Base-by-base conservation (phyloP, 2,329 filamentous ascomycete genomes). In the Mycocentrospora acerina region DNA sequence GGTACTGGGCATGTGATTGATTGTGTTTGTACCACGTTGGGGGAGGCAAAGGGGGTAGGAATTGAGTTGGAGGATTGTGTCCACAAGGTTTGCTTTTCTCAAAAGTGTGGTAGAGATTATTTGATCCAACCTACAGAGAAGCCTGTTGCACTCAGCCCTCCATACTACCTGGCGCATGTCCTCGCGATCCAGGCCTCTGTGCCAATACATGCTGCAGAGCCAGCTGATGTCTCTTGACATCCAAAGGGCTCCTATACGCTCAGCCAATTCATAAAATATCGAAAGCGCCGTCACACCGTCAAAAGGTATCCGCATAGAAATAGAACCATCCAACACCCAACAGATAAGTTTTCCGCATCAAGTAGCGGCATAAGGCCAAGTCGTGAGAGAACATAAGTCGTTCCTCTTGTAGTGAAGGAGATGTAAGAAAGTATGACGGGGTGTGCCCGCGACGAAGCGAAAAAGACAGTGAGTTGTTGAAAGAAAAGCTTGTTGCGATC, bases 291-390 rank as follows among this genome's bases (percentile, higher is more conserved):
- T 48, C 46, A 43, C 51, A 55, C 51, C 40, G 29, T 40, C 35
- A 46, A 48, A 24, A 53, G 53, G 55, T 60, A 59, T 60, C 40
- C 58, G 53, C 51, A 35, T 38, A 45, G 35, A 49, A 53, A 44
- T 32, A 42, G 43, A 29, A 46, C 32, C 26, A 29, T 38, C 41
- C 37, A 42, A 42, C 51, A 40, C 33, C 40, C 46, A 32, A 44
- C 44, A 33, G 44, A 47, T 60, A 33, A 46, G 47, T 60, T 62
- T 62, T 58, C 52, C 57, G 48, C 50, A 44, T 51, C 52, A 44
- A 40, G 45, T 36, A 50, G 29, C 51, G 46, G 42, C 51, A 54
- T 56, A 40, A 28, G n/a, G 38, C 32, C 35, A 40, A 19, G 44
- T 59, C 54, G 40, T 62, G 46, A 59, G 51, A 52, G 44, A 53